Percentiles rank a stretch among this genome's conserved stretches.
Evolutionary conservation across 371 early-diverging fungal genomes (phyloP).

Genomic region (Mucor irregularis): DNA sequence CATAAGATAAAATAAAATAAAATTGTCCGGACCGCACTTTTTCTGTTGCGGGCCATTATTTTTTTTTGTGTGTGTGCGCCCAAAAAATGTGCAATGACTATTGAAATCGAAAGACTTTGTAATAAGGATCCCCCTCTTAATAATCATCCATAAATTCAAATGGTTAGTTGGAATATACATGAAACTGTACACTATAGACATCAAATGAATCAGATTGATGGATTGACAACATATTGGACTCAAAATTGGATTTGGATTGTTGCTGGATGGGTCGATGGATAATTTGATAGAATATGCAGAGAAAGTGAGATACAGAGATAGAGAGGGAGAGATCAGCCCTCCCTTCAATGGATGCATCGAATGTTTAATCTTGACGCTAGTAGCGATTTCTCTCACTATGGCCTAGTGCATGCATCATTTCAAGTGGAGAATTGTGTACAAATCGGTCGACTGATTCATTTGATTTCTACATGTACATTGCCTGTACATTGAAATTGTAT

Average conservation of each 20-base stretch:
- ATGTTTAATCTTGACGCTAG: too few species aligned
- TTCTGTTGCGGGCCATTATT: too few species aligned
- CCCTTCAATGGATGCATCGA: too few species aligned
- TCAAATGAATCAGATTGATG: background rate
- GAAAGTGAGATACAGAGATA: background rate
- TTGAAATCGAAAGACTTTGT: constrained; percentile 1
- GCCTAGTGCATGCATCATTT: too few species aligned
- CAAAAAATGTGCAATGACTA: constrained; percentile 12
- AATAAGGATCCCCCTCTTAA: constrained; percentile 21
- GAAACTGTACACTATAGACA: background rate
- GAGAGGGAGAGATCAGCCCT: too few species aligned
- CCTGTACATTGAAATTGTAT: too few species aligned
- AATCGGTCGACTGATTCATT: too few species aligned
- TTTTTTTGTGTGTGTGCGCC: constrained; percentile 1
- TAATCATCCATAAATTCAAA: constrained; percentile 21
- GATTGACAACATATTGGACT: background rate
- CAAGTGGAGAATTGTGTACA: too few species aligned
- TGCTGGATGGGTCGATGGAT: too few species aligned
- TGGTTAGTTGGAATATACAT: constrained; percentile 14
- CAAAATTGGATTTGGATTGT: background rate
- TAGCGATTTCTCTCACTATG: too few species aligned
- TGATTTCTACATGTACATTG: too few species aligned
- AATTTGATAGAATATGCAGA: background rate
- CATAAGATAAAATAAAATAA: background rate
- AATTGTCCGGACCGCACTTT: background rate